Conservation (phyloP, 352 stramenopile genomes). For the Albugo laibachii region DNA sequence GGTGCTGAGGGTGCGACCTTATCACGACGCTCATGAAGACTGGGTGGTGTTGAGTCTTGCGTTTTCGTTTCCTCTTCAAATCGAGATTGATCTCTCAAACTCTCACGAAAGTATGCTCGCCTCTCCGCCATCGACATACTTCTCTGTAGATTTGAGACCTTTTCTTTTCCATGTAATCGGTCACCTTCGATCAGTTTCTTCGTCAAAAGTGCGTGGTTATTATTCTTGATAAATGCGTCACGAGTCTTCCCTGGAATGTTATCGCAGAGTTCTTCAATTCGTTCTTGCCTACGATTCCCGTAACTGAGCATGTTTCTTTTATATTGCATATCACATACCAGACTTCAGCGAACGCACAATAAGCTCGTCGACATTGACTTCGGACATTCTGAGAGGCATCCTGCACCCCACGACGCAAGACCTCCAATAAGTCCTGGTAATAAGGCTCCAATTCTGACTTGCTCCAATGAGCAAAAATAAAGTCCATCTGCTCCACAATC, state of each 20-base stretch:
- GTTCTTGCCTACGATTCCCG: conserved; percentile 17
- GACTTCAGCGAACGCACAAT: conserved; percentile 19
- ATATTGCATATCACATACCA: conserved; percentile 17
- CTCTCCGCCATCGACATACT: conserved; percentile 7
- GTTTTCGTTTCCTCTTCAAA: conserved; percentile 14
- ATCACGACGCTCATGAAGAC: conserved; percentile 1
- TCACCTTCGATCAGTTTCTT: conserved; percentile 17
- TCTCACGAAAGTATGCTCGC: conserved; percentile 12
- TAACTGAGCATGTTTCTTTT: not conserved
- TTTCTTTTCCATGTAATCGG: conserved; percentile 8
- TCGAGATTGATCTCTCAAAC: conserved; percentile 1
- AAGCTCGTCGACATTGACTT: conserved; percentile 19
- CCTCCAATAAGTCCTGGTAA: conserved; percentile 27
- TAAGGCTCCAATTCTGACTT: conserved; percentile 21
- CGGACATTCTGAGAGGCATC: conserved; percentile 23
- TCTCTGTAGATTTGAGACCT: not conserved
- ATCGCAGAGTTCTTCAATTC: conserved; percentile 21
- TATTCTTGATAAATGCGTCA: conserved; percentile 22
- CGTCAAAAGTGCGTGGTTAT: conserved; percentile 20
- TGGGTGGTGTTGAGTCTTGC: conserved; percentile 10
- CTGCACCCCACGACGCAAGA: conserved; percentile 22
- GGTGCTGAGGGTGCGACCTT: not conserved
- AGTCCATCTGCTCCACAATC: conserved; percentile 31
- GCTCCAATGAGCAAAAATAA: conserved; percentile 31
- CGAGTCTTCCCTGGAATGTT: conserved; percentile 19